A percentile compares a stretch with the other conserved stretches of the same genome.
These are phyloP conservation scores for Flaveria bidentis DNA, from an alignment of 129 eudicot genomes.

Conservation along the genomic window DNA sequence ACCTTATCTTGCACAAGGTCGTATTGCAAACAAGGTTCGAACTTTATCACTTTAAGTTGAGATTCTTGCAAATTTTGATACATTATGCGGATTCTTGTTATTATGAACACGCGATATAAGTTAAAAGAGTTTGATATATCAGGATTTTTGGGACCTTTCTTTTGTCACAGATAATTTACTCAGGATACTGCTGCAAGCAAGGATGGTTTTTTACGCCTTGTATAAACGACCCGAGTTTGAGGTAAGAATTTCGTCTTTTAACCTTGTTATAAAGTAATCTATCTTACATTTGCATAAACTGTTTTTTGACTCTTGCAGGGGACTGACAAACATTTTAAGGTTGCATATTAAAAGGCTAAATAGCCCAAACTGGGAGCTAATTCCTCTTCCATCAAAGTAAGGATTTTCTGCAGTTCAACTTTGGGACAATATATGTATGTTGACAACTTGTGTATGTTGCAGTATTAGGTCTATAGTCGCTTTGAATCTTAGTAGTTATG, in stretches of 20 bases:
- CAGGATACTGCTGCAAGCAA: conserved; percentile 81
- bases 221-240: conserved; percentile 73
- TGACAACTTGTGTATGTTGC: conserved; percentile 2
- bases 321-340: conserved; percentile 75
- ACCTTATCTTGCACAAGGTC: conserved; percentile 93
- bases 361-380: conserved; percentile 64
- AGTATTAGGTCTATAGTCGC: conserved; percentile 85
- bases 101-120: neutral
- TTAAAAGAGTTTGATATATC: conserved; percentile 1
- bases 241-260: conserved; percentile 41
- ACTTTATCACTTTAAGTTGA: neutral
- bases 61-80: neutral
- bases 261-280: neutral
- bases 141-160: neutral
- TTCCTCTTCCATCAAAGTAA: conserved; percentile 69
- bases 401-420: neutral
- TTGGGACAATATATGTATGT: neutral
- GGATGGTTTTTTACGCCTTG: conserved; percentile 95
- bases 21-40: conserved; percentile 85
- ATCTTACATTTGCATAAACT: conserved; percentile 9
- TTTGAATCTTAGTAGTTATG: conserved; percentile 80
- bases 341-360: conserved; percentile 64
- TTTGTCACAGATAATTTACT: conserved; percentile 63
- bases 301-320: conserved; percentile 47
- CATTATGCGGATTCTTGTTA: neutral